phyloP scores from a whole-genome alignment of 805 yeast genomes.

The Pichia rugopelliculosa region DNA sequence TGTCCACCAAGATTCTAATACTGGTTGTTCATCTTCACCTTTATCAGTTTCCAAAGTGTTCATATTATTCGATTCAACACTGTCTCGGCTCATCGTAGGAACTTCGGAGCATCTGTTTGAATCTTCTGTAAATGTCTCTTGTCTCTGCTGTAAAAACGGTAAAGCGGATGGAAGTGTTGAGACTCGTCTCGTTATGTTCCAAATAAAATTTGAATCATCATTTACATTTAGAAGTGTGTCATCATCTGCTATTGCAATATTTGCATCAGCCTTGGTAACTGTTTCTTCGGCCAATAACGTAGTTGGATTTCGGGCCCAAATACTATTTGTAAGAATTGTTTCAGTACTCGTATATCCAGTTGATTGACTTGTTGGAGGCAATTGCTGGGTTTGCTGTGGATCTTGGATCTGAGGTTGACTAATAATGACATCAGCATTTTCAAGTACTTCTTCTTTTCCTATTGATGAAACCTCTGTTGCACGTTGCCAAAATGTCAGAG shows the following conservation, averaged over 20 bases:
- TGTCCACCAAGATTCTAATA: constrained; percentile 6
- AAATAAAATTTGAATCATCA: not conserved
- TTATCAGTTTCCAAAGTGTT: not conserved
- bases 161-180: constrained; percentile 1
- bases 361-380: not conserved
- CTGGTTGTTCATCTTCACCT: not conserved
- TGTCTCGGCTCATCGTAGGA: not conserved
- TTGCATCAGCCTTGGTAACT: not conserved
- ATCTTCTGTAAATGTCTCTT: not conserved
- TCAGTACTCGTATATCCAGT: not conserved
- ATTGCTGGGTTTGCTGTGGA: not conserved
- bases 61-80: not conserved
- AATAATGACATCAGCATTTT: not conserved
- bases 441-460: not conserved
- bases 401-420: not conserved
- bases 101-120: constrained; percentile 3
- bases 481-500: constrained; percentile 5
- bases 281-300: not conserved
- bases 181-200: constrained; percentile 7
- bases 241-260: not conserved
- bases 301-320: not conserved
- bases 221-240: not conserved
- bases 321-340: not conserved
- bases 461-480: not conserved
- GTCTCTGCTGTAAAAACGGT: not conserved